A percentile compares a stretch with the other conserved stretches of the same genome.
These are phyloP conservation scores for Arthrobotrys megalospora DNA, from an alignment of 2,329 filamentous ascomycete genomes.

Conservation along the genomic window DNA sequence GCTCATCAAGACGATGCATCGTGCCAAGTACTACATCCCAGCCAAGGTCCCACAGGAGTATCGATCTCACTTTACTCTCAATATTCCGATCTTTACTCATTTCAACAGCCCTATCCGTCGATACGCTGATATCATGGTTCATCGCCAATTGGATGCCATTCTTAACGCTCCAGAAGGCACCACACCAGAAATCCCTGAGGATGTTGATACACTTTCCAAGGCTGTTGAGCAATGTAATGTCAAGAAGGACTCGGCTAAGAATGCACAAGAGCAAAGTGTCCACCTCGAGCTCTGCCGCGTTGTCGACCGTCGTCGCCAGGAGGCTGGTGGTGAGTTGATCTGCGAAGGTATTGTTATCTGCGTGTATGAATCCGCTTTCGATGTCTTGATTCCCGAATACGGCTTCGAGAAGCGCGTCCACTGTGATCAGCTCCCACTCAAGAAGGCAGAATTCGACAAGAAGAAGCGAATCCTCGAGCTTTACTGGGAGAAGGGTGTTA, in stretches of 20 bases:
- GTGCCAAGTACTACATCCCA: slow-evolving; percentile 93
- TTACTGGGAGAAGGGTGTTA: slow-evolving; percentile 99
- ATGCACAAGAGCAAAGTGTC: slow-evolving; percentile 97
- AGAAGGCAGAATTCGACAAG: slow-evolving; percentile 99
- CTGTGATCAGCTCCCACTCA: slow-evolving; percentile 95
- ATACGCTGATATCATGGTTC: slow-evolving; percentile 94
- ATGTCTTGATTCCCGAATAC: slow-evolving; percentile 97
- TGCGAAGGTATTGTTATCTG: slow-evolving; percentile 96
- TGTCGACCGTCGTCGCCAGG: slow-evolving; percentile 92
- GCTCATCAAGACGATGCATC: slow-evolving; percentile 93
- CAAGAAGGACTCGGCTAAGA: slow-evolving; percentile 98
- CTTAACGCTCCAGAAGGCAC: slow-evolving; percentile 86
- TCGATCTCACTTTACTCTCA: slow-evolving; percentile 90
- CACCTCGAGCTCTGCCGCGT: slow-evolving; percentile 97
- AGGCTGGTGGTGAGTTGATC: slow-evolving; percentile 90
- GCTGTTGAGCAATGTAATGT: slow-evolving; percentile 96
- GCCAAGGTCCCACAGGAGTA: slow-evolving; percentile 83
- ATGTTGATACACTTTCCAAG: slow-evolving; percentile 89
- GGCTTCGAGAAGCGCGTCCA: slow-evolving; percentile 99
- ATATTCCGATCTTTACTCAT: slow-evolving; percentile 94
- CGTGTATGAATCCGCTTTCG: slow-evolving; percentile 98
- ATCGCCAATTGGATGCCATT: slow-evolving; percentile 90
- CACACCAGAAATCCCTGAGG: slow-evolving; percentile 72
- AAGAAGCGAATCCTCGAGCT: slow-evolving; percentile 93
- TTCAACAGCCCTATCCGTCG: slow-evolving; percentile 96